These are phyloP conservation scores for Rhodotorula diobovata DNA, from an alignment of 768 basidiomycete genomes.

Conservation along the genomic window DNA sequence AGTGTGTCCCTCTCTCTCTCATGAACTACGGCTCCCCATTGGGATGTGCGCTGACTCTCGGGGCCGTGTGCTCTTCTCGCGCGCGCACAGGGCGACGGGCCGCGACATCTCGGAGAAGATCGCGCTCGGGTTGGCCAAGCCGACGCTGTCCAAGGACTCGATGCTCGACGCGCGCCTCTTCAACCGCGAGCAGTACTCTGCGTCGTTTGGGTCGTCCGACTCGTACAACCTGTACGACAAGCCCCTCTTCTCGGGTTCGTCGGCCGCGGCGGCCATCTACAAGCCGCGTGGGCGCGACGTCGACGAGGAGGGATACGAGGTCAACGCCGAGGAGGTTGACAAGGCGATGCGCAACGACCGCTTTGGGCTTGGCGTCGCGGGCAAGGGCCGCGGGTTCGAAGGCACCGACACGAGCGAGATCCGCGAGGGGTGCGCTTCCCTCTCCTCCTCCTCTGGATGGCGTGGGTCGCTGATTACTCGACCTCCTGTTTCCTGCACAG, in stretches of 20 bases:
- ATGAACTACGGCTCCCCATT: neutral
- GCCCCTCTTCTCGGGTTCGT: conserved; percentile 91
- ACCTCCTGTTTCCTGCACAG: conserved; percentile 59
- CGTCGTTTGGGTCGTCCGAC: conserved; percentile 82
- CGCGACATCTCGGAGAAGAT: conserved; percentile 99
- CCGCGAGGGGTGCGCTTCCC: conserved; percentile 32
- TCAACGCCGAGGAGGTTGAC: conserved; percentile 87
- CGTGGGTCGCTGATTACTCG: neutral
- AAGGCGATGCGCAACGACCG: conserved; percentile 88
- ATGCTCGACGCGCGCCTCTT: conserved; percentile 96
- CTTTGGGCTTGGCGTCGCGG: conserved; percentile 77
- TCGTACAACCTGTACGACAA: conserved; percentile 91
- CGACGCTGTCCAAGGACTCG: conserved; percentile 89
- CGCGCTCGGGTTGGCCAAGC: conserved; percentile 94
- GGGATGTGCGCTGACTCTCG: neutral
- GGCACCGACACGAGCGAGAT: conserved; percentile 77
- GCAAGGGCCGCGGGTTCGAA: conserved; percentile 66
- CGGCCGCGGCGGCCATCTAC: conserved; percentile 99
- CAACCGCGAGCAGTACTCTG: conserved; percentile 84
- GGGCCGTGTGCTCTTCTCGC: neutral
- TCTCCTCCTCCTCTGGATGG: neutral
- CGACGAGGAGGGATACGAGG: conserved; percentile 82
- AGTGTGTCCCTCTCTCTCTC: conserved; percentile 48
- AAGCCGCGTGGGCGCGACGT: conserved; percentile 82
- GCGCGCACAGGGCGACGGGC: conserved; percentile 66